Conservation (phyloP, 306 rosid species). For the Casuarina cunninghamiana region DNA sequence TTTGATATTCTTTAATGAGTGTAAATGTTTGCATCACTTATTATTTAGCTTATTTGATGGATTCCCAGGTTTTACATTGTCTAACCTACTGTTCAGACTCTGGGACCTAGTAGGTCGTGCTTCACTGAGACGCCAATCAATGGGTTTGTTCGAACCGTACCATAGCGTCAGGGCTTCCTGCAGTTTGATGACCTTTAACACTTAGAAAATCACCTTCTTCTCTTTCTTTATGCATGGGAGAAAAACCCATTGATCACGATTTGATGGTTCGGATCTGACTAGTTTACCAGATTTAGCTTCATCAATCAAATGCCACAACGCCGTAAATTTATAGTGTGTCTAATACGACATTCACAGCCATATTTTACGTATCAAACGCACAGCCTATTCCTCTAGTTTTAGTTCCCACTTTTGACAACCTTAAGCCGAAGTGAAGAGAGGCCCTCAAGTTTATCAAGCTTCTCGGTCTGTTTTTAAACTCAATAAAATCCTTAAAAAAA, state of each 20-base stretch:
- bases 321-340: conserved; percentile 11
- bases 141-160: no score
- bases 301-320: conserved; percentile 22
- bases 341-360: background rate
- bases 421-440: background rate
- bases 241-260: conserved; percentile 39
- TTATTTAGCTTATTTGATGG: no score
- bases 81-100: no score
- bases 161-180: no score
- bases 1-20: no score
- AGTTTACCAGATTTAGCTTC: conserved; percentile 8
- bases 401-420: background rate
- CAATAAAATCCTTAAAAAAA: conserved; percentile 25
- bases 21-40: no score
- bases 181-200: no score
- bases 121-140: no score
- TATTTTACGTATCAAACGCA: conserved; percentile 4
- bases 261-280: conserved; percentile 56
- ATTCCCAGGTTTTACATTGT: no score
- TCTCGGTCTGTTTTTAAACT: background rate
- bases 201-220: background rate
- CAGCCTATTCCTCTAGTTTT: background rate
- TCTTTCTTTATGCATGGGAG: conserved; percentile 18
- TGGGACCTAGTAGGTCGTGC: no score
- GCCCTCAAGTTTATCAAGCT: background rate